Percentiles rank a stretch among this genome's conserved stretches.
phyloP scores from a whole-genome alignment of 768 basidiomycete species.

The Suillus hirtellus region DNA sequence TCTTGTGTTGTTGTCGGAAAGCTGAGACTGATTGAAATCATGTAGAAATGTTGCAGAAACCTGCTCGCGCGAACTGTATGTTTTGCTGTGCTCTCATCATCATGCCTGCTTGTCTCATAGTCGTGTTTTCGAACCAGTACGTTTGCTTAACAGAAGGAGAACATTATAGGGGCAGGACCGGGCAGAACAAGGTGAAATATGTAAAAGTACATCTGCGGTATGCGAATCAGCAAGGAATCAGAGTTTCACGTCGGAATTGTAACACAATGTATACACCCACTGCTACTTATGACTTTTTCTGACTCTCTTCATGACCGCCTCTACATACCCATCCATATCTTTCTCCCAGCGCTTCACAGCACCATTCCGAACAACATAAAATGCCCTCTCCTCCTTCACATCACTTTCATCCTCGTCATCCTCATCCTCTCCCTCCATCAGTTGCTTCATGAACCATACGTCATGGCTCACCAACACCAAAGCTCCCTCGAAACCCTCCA shows the following conservation, averaged over 20 bases:
- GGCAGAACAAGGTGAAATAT: not conserved
- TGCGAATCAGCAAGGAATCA: not conserved
- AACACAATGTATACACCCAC: not conserved
- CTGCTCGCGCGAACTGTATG: not conserved
- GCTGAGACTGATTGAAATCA: not conserved
- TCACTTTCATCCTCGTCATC: slow-evolving; percentile 26
- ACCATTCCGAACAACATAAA: slow-evolving; percentile 26
- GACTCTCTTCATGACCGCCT: slow-evolving; percentile 25
- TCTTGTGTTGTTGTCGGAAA: not conserved
- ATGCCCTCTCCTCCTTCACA: slow-evolving; percentile 17
- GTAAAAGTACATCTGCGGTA: not conserved
- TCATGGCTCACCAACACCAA: slow-evolving; percentile 70
- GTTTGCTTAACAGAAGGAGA: slow-evolving; percentile 3
- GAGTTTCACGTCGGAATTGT: not conserved
- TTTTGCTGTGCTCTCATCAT: not conserved
- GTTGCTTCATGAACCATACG: slow-evolving; percentile 32
- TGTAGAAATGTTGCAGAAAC: not conserved
- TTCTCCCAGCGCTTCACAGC: slow-evolving; percentile 25
- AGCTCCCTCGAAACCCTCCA: slow-evolving; percentile 54
- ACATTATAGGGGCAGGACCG: not conserved
- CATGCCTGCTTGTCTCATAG: not conserved
- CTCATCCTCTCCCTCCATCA: slow-evolving; percentile 23
- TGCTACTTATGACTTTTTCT: slow-evolving; percentile 11
- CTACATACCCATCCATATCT: slow-evolving; percentile 34
- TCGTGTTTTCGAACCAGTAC: not conserved